Conservation (phyloP, 257 asterid genomes). For the Salvia splendens region DNA sequence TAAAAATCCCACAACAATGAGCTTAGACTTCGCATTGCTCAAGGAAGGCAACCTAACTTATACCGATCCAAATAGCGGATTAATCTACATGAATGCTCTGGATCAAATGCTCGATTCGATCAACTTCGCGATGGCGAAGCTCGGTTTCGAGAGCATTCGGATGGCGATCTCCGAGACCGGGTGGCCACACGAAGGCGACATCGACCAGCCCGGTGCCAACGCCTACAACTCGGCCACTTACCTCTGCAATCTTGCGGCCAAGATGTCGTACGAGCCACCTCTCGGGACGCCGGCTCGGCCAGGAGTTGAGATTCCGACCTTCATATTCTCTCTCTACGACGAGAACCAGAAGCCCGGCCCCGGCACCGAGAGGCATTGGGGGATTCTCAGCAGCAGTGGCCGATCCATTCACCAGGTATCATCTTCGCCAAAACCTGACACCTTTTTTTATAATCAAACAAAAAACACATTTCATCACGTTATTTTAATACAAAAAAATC, state of each 20-base stretch:
- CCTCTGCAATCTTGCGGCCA: constrained; percentile 50
- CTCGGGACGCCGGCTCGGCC: constrained; percentile 81
- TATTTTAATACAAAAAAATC: no score
- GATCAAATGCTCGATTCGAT: constrained; percentile 78
- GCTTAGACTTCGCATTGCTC: constrained; percentile 58
- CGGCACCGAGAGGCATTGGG: constrained; percentile 79
- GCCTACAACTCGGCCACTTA: constrained; percentile 66
- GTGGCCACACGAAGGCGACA: constrained; percentile 81
- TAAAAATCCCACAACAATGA: constrained; percentile 34
- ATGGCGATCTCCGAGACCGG: constrained; percentile 71
- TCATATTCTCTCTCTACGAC: constrained; percentile 60
- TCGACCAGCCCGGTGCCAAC: constrained; percentile 69
- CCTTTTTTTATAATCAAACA: no score
- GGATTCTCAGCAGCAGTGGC: constrained; percentile 49
- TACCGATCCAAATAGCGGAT: constrained; percentile 51
- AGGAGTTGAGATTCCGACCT: constrained; percentile 51
- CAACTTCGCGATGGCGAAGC: constrained; percentile 54
- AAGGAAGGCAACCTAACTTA: constrained; percentile 35
- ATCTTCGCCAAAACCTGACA: neutral
- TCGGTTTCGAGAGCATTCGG: constrained; percentile 45
- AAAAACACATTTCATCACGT: no score
- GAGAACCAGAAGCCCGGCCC: constrained; percentile 64
- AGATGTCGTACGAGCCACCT: constrained; percentile 44
- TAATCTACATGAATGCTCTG: constrained; percentile 56
- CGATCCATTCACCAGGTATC: constrained; percentile 50